phyloP scores from a whole-genome alignment of 768 basidiomycete genomes.

The Tricholoma terreum region DNA sequence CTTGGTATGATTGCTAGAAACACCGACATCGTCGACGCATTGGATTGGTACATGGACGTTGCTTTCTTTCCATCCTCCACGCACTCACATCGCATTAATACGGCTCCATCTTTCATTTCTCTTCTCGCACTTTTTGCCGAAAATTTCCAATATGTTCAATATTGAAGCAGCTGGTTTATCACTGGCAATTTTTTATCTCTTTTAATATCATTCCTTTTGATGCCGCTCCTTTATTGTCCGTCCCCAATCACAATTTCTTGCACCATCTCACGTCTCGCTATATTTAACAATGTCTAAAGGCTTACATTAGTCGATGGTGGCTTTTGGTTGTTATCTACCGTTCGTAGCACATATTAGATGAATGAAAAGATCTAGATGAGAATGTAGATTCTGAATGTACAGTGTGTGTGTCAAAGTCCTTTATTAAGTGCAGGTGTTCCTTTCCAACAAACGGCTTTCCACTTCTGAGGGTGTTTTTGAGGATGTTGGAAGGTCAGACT shows the following conservation, averaged over 20 bases:
- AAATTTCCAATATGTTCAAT: slow-evolving; percentile 2
- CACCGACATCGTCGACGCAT: slow-evolving; percentile 6
- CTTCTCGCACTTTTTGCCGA: slow-evolving; percentile 3
- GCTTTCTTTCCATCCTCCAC: slow-evolving; percentile 7
- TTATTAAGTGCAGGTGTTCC: too few relatives aligned
- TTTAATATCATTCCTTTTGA: slow-evolving; percentile 3
- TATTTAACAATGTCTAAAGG: not conserved
- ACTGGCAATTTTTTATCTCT: not conserved
- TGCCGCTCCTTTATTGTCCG: not conserved
- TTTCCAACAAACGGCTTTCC: too few relatives aligned
- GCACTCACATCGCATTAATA: slow-evolving; percentile 7
- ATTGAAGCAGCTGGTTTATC: slow-evolving; percentile 1
- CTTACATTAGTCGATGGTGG: not conserved
- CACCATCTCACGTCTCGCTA: not conserved
- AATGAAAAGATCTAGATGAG: too few relatives aligned
- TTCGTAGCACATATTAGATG: too few relatives aligned
- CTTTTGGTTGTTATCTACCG: too few relatives aligned
- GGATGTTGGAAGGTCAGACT: too few relatives aligned
- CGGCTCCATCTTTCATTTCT: slow-evolving; percentile 2
- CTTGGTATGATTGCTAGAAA: slow-evolving; percentile 10
- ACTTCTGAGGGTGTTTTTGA: too few relatives aligned
- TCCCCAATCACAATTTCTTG: not conserved
- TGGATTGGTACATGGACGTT: slow-evolving; percentile 9
- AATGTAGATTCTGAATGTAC: too few relatives aligned
- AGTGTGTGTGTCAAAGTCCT: too few relatives aligned